Conservation (phyloP, 495 filamentous ascomycete species). For the Neurospora sp. region DNA sequence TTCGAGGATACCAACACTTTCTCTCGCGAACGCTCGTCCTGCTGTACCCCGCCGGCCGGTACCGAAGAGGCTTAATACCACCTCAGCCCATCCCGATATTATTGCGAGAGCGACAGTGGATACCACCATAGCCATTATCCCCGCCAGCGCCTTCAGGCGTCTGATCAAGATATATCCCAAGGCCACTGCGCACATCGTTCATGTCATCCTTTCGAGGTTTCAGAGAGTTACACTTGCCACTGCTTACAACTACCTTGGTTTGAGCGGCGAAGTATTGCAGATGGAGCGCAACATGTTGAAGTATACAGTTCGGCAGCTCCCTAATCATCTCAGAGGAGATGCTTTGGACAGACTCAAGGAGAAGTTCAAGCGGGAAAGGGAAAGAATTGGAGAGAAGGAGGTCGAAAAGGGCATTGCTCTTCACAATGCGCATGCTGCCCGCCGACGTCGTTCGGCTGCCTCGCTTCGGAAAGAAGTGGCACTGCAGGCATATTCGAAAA, state of each 20-base stretch:
- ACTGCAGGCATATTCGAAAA: slow-evolving; percentile 51
- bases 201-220: slow-evolving; percentile 88
- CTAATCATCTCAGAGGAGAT: slow-evolving; percentile 79
- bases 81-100: slow-evolving; percentile 92
- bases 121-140: slow-evolving; percentile 96
- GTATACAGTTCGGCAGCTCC: slow-evolving; percentile 83
- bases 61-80: slow-evolving; percentile 39
- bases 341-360: slow-evolving; percentile 82
- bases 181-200: slow-evolving; percentile 93
- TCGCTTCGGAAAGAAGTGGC: slow-evolving; percentile 72
- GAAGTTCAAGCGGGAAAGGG: slow-evolving; percentile 79
- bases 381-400: slow-evolving; percentile 76
- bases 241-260: slow-evolving; percentile 83
- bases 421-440: slow-evolving; percentile 61
- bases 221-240: slow-evolving; percentile 92
- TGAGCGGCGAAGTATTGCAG: slow-evolving; percentile 81
- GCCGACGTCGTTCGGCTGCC: slow-evolving; percentile 61
- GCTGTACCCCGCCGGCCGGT: slow-evolving; percentile 20
- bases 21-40: slow-evolving; percentile 43
- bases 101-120: slow-evolving; percentile 94
- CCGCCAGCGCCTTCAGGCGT: slow-evolving; percentile 86
- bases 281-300: slow-evolving; percentile 88
- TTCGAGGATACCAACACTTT: slow-evolving; percentile 59
- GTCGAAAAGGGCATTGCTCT: slow-evolving; percentile 88
- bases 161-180: slow-evolving; percentile 92